Conservation (phyloP, 164 flowering plant species). For the Vitis rotundifolia region DNA sequence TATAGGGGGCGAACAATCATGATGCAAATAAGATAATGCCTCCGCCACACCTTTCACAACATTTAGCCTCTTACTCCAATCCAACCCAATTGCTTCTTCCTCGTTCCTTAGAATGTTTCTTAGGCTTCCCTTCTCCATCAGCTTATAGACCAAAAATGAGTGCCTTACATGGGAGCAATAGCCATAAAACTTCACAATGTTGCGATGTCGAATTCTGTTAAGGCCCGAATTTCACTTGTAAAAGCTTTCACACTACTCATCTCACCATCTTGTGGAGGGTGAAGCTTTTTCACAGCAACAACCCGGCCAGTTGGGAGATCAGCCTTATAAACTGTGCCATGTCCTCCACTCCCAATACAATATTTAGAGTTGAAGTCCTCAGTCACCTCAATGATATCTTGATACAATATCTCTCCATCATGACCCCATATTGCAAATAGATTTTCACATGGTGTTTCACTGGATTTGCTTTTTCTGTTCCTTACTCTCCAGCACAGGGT, state of each 20-base stretch:
- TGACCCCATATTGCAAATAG: constrained; percentile 3
- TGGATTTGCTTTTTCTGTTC: neutral
- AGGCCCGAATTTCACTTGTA: neutral
- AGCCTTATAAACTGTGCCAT: constrained; percentile 17
- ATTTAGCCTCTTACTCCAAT: too few relatives aligned
- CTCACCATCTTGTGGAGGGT: neutral
- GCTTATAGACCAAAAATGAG: too few relatives aligned
- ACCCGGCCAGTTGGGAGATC: neutral
- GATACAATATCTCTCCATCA: constrained; percentile 12
- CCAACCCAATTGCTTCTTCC: too few relatives aligned
- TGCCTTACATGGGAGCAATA: too few relatives aligned
- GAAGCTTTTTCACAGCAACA: constrained; percentile 17
- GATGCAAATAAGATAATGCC: too few relatives aligned
- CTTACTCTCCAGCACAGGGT: neutral
- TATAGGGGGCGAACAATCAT: too few relatives aligned
- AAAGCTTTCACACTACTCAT: neutral
- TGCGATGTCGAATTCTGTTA: neutral
- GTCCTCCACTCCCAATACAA: constrained; percentile 17
- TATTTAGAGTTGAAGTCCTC: constrained; percentile 10
- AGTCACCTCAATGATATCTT: constrained; percentile 14
- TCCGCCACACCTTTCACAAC: too few relatives aligned
- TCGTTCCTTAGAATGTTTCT: too few relatives aligned
- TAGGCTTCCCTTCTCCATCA: too few relatives aligned
- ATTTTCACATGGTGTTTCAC: neutral
- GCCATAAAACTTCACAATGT: too few relatives aligned